Conservation (phyloP, 768 basidiomycete genomes). For the Hygrocybe punicea region DNA sequence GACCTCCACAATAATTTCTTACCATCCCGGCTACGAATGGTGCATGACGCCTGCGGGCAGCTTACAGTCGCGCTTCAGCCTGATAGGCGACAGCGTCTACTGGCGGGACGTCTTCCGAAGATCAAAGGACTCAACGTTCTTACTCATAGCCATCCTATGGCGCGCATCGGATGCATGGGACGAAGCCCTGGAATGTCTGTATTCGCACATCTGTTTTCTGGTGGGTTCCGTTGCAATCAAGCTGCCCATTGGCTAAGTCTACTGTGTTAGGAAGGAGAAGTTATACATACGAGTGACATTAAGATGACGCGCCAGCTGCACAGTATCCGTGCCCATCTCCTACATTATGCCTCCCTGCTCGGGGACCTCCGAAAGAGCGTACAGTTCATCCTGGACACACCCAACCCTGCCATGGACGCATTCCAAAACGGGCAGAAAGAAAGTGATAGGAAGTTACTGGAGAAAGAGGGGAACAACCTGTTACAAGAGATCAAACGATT, state of each 20-base stretch:
- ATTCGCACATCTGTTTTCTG: conserved; percentile 47
- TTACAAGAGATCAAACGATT: conserved; percentile 49
- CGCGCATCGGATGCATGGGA: conserved; percentile 63
- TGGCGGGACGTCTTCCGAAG: conserved; percentile 43
- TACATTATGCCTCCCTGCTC: conserved; percentile 56
- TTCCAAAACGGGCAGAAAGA: background rate
- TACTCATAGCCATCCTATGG: conserved; percentile 54
- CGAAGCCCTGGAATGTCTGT: conserved; percentile 52
- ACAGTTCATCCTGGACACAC: conserved; percentile 45
- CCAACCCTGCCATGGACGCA: conserved; percentile 52
- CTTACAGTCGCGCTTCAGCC: conserved; percentile 47
- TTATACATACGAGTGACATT: conserved; percentile 42
- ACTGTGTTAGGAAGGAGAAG: conserved; percentile 45
- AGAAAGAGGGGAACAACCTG: conserved; percentile 49
- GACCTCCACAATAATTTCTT: conserved; percentile 50
- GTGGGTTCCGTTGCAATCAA: conserved; percentile 30
- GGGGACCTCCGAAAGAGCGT: conserved; percentile 54
- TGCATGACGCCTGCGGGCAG: conserved; percentile 36
- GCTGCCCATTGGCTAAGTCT: background rate
- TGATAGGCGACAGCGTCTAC: conserved; percentile 47
- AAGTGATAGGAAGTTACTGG: background rate
- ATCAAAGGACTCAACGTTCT: conserved; percentile 53
- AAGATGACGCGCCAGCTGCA: conserved; percentile 54
- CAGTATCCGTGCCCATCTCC: conserved; percentile 55
- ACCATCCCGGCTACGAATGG: conserved; percentile 35